These are phyloP conservation scores for Aspergillus clavatus DNA, from an alignment of 2,329 filamentous ascomycete genomes.

Conservation along the genomic window DNA sequence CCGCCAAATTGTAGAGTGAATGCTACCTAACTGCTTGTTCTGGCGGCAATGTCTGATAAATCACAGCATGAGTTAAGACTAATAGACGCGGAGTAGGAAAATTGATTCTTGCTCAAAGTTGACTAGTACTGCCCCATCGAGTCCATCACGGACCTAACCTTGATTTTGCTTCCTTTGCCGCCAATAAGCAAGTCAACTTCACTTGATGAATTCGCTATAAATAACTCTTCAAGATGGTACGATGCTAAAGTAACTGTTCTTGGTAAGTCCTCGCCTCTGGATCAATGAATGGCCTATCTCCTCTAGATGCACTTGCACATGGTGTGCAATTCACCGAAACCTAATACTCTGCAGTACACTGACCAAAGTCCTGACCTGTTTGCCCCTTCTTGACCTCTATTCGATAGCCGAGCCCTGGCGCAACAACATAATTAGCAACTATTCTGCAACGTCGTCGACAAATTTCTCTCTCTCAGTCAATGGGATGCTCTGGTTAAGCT, in stretches of 20 bases:
- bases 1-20: slow-evolving; percentile 8
- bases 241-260: too few species aligned
- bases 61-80: background rate
- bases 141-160: too few species aligned
- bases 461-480: background rate
- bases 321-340: too few species aligned
- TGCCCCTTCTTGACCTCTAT: too few species aligned
- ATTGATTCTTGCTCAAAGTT: too few species aligned
- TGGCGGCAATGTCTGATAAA: background rate
- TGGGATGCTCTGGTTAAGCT: background rate
- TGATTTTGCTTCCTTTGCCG: background rate
- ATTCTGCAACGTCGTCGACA: background rate
- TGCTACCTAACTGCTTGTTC: background rate
- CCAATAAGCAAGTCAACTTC: background rate
- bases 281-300: background rate
- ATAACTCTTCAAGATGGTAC: slow-evolving; percentile 3
- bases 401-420: background rate
- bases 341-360: too few species aligned
- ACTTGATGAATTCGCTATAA: slow-evolving; percentile 5
- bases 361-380: too few species aligned
- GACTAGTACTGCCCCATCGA: too few species aligned
- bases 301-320: too few species aligned
- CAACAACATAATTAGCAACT: background rate
- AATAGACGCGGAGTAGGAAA: background rate
- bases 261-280: too few species aligned